A percentile compares a stretch with the other conserved stretches of the same genome.
Evolutionary conservation across 768 basidiomycete species (phyloP).

Genomic region (Thelephora ganbajun): DNA sequence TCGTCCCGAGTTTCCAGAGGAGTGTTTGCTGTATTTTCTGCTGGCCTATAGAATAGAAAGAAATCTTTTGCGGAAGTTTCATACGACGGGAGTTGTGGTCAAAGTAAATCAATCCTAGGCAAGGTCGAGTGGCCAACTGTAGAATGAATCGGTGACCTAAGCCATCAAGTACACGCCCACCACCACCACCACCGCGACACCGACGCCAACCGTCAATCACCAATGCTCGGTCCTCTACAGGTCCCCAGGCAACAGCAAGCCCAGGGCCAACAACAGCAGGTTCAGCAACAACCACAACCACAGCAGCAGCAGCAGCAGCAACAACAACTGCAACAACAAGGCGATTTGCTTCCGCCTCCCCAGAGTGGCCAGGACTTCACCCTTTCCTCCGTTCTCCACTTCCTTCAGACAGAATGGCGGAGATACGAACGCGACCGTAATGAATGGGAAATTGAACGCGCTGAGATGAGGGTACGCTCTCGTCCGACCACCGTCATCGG

Average conservation of each 20-base stretch:
- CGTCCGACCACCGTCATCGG: constrained; percentile 5
- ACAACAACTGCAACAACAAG: constrained; percentile 37
- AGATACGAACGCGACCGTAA: constrained; percentile 96
- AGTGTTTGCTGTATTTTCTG: background rate
- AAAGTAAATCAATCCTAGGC: background rate
- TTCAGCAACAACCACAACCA: constrained; percentile 23
- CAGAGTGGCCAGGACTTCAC: constrained; percentile 88
- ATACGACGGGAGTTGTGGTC: background rate
- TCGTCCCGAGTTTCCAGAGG: background rate
- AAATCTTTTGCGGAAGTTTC: background rate
- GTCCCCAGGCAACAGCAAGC: constrained; percentile 34
- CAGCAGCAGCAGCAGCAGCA: constrained; percentile 44
- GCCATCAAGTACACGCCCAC: background rate
- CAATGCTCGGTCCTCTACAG: constrained; percentile 67
- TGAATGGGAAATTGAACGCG: constrained; percentile 99
- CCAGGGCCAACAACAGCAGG: constrained; percentile 23
- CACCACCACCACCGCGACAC: background rate
- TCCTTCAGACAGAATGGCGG: constrained; percentile 95
- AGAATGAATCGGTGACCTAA: background rate
- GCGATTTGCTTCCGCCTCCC: constrained; percentile 42
- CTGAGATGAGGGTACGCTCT: constrained; percentile 87
- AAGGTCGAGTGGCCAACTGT: background rate
- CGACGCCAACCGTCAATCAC: constrained; percentile 25
- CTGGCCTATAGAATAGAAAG: background rate
- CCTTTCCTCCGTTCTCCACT: constrained; percentile 90